phyloP scores from a whole-genome alignment of 768 basidiomycete species.

The Lyophyllum shimeji region DNA sequence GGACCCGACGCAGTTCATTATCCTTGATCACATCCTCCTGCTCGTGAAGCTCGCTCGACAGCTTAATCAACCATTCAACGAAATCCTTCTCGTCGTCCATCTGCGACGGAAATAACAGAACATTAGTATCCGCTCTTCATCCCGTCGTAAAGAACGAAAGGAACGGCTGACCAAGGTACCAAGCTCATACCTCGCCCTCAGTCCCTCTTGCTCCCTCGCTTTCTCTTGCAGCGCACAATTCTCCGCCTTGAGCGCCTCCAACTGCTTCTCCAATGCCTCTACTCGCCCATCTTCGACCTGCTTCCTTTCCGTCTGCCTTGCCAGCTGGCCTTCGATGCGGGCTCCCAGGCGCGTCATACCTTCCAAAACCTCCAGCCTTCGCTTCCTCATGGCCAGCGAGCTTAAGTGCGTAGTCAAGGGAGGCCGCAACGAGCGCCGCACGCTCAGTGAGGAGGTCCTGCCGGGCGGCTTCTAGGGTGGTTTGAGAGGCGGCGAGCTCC shows the following conservation, averaged over 20 bases:
- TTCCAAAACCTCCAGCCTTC: slow-evolving; percentile 19
- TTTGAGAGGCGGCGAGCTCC: slow-evolving; percentile 29
- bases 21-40: slow-evolving; percentile 52
- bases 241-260: slow-evolving; percentile 20
- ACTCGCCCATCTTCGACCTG: slow-evolving; percentile 10
- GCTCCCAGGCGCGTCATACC: slow-evolving; percentile 11
- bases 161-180: slow-evolving; percentile 43
- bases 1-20: slow-evolving; percentile 56
- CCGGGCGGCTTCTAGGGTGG: slow-evolving; percentile 34
- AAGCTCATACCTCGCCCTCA: slow-evolving; percentile 41
- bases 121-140: neutral
- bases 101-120: slow-evolving; percentile 25
- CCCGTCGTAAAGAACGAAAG: neutral
- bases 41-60: slow-evolving; percentile 48
- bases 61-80: slow-evolving; percentile 41
- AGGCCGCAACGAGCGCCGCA: slow-evolving; percentile 9
- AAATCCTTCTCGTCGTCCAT: slow-evolving; percentile 50
- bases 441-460: slow-evolving; percentile 21
- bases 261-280: slow-evolving; percentile 13
- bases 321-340: slow-evolving; percentile 9
- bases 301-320: slow-evolving; percentile 7
- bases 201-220: slow-evolving; percentile 14
- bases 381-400: slow-evolving; percentile 26
- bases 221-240: slow-evolving; percentile 25
- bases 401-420: slow-evolving; percentile 26